Conservation (phyloP, 352 stramenopile genomes). For the Phytopythium delawarense region DNA sequence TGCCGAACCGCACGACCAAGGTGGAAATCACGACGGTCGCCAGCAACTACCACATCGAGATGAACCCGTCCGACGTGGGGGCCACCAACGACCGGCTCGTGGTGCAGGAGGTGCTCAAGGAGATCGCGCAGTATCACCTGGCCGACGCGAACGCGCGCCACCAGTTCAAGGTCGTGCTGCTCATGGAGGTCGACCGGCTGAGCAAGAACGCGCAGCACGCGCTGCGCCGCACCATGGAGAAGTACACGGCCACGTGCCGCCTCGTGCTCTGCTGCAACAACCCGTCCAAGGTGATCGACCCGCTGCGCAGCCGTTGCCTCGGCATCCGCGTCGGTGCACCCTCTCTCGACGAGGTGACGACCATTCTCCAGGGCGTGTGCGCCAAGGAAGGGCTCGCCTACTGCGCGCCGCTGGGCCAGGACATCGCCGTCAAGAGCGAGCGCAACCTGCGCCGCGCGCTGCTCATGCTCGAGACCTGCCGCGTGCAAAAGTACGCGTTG, state of each 20-base stretch:
- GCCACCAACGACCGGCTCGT: conserved; percentile 94
- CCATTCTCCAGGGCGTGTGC: conserved; percentile 89
- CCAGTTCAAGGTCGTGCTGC: conserved; percentile 92
- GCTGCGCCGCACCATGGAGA: conserved; percentile 97
- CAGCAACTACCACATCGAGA: conserved; percentile 99
- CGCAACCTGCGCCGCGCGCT: conserved; percentile 96
- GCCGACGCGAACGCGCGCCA: conserved; percentile 71
- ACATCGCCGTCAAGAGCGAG: conserved; percentile 90
- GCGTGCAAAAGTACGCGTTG: conserved; percentile 55
- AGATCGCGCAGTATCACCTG: conserved; percentile 95
- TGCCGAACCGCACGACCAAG: conserved; percentile 77
- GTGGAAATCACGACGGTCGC: conserved; percentile 98
- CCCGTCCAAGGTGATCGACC: conserved; percentile 96
- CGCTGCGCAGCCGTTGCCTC: conserved; percentile 95
- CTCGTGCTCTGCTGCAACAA: conserved; percentile 98
- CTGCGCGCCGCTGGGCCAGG: conserved; percentile 83
- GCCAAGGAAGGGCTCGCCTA: conserved; percentile 90
- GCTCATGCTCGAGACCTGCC: conserved; percentile 97
- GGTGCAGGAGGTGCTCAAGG: conserved; percentile 99
- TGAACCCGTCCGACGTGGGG: conserved; percentile 97
- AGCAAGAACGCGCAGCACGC: conserved; percentile 97
- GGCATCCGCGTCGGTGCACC: conserved; percentile 93
- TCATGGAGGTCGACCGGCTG: conserved; percentile 98
- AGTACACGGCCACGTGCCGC: conserved; percentile 91
- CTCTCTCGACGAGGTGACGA: conserved; percentile 85